phyloP scores from a whole-genome alignment of 371 early-diverging fungal genomes.

The Rhizopus stolonifer region DNA sequence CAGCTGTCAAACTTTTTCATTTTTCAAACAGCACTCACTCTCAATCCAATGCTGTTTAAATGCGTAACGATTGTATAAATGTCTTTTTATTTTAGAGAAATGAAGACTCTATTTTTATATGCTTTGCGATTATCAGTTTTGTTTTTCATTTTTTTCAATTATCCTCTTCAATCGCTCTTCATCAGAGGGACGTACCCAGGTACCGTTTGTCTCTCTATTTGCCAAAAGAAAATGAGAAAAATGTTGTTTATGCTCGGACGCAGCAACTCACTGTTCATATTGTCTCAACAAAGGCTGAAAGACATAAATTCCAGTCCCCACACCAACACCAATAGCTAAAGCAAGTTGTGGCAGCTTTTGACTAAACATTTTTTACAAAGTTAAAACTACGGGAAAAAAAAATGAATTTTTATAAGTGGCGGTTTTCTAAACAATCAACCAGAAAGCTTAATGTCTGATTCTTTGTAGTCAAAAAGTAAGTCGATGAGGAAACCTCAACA shows the following conservation, averaged over 20 bases:
- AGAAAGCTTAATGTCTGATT: too few relatives aligned
- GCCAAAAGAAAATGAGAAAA: background rate
- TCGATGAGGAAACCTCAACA: too few relatives aligned
- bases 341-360: constrained; percentile 25
- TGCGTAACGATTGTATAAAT: too few relatives aligned
- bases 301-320: constrained; percentile 46
- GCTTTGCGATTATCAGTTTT: too few relatives aligned
- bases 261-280: constrained; percentile 38
- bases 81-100: background rate
- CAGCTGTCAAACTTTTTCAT: background rate
- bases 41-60: too few relatives aligned
- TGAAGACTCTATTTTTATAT: too few relatives aligned
- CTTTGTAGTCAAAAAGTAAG: too few relatives aligned
- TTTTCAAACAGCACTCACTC: background rate
- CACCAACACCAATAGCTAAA: constrained; percentile 41
- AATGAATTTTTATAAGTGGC: background rate
- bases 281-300: constrained; percentile 47
- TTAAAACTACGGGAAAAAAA: background rate
- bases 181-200: constrained; percentile 45
- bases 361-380: constrained; percentile 14
- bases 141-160: constrained; percentile 2
- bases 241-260: background rate
- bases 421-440: too few relatives aligned
- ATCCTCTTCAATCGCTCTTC: constrained; percentile 25
- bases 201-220: constrained; percentile 43